These are phyloP conservation scores for Lentinula detonsa DNA, from an alignment of 768 basidiomycete species.

Conservation along the genomic window DNA sequence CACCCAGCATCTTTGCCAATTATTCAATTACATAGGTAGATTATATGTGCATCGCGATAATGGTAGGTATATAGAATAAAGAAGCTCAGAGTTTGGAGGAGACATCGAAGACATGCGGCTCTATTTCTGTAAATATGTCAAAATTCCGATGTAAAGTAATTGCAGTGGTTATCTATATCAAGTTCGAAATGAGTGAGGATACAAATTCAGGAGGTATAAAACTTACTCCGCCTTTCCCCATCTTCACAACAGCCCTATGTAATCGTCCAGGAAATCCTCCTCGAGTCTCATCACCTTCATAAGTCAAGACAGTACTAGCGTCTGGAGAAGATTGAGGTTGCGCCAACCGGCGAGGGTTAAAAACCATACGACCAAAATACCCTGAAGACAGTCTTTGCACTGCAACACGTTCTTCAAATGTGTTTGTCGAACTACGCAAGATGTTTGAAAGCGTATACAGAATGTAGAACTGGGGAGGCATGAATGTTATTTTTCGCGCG, in stretches of 20 bases:
- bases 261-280: constrained; percentile 54
- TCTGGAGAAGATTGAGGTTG: not conserved
- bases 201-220: not conserved
- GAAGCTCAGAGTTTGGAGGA: constrained; percentile 22
- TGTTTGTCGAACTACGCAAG: constrained; percentile 35
- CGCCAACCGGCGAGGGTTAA: constrained; percentile 41
- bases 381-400: constrained; percentile 44
- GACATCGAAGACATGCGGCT: constrained; percentile 21
- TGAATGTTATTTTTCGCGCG: constrained; percentile 46
- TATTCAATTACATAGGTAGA: no score
- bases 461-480: constrained; percentile 76
- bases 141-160: constrained; percentile 58
- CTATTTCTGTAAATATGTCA: constrained; percentile 54
- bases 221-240: constrained; percentile 47
- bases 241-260: constrained; percentile 50
- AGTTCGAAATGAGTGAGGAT: not conserved
- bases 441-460: constrained; percentile 53
- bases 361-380: constrained; percentile 53
- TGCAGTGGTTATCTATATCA: constrained; percentile 39
- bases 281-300: constrained; percentile 65
- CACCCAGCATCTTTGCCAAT: no score
- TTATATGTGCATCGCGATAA: no score
- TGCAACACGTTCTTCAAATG: constrained; percentile 36
- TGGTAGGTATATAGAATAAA: no score
- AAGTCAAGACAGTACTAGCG: constrained; percentile 41